Percentiles rank a stretch among this genome's conserved stretches.
Evolutionary conservation across 1,284 basidiomycete species (phyloP).

Genomic region (Leccinum subspadiceum): DNA sequence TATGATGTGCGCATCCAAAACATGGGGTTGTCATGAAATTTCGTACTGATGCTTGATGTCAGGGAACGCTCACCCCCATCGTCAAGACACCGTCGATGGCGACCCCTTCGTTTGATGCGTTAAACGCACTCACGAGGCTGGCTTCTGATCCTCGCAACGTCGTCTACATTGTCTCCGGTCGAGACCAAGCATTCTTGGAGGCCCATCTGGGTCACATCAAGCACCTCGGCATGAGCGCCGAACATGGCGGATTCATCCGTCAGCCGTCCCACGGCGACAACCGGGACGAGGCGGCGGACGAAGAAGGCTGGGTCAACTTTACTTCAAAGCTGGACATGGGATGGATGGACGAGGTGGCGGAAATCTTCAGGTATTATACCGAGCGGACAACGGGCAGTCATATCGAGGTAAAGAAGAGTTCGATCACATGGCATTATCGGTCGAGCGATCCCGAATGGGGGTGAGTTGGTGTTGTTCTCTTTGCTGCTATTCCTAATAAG

Average conservation of each 20-base stretch:
- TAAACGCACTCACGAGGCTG: slow-evolving; percentile 73
- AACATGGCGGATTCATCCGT: slow-evolving; percentile 93
- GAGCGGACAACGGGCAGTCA: slow-evolving; percentile 95
- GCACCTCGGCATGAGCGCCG: slow-evolving; percentile 89
- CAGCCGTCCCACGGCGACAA: slow-evolving; percentile 43
- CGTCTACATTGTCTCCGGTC: slow-evolving; percentile 96
- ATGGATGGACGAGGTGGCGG: slow-evolving; percentile 95
- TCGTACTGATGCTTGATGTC: neutral
- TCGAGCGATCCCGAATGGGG: slow-evolving; percentile 95
- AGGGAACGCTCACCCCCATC: slow-evolving; percentile 96
- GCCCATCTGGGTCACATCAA: slow-evolving; percentile 87
- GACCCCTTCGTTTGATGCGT: slow-evolving; percentile 74
- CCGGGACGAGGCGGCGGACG: slow-evolving; percentile 20
- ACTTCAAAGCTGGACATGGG: slow-evolving; percentile 93
- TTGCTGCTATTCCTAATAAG: neutral
- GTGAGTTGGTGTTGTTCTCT: slow-evolving; percentile 42
- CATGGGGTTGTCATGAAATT: neutral
- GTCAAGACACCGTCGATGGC: slow-evolving; percentile 93
- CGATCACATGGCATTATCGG: slow-evolving; percentile 98
- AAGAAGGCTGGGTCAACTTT: slow-evolving; percentile 77
- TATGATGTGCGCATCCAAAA: slow-evolving; percentile 72
- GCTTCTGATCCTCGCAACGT: slow-evolving; percentile 82
- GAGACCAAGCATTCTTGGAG: slow-evolving; percentile 92
- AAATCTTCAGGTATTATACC: slow-evolving; percentile 96
- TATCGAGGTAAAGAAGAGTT: slow-evolving; percentile 96